These are phyloP conservation scores for Aspergillus sclerotiicarbonarius DNA, from an alignment of 495 filamentous ascomycete genomes.

Conservation along the genomic window DNA sequence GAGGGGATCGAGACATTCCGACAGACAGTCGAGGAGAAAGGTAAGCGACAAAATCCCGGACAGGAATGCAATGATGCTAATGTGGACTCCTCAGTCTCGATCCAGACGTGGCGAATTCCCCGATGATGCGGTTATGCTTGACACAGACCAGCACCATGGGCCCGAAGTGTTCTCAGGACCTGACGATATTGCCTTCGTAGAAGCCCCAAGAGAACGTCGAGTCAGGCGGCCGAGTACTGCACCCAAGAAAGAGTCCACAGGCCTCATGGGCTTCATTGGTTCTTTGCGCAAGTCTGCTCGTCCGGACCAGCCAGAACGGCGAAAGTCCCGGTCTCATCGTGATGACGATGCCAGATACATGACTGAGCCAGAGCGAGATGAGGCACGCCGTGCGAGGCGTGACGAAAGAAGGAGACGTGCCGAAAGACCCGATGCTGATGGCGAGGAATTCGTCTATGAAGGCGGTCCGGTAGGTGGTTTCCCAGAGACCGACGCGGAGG, in stretches of 20 bases:
- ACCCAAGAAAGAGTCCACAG: slow-evolving; percentile 45
- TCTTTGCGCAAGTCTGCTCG: slow-evolving; percentile 40
- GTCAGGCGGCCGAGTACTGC: slow-evolving; percentile 43
- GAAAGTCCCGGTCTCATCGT: slow-evolving; percentile 39
- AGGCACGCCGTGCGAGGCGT: slow-evolving; percentile 38
- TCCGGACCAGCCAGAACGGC: slow-evolving; percentile 38
- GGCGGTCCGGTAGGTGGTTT: slow-evolving; percentile 29
- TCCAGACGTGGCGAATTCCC: slow-evolving; percentile 24
- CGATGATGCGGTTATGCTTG: slow-evolving; percentile 50
- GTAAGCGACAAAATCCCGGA: slow-evolving; percentile 20
- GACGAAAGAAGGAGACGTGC: slow-evolving; percentile 44
- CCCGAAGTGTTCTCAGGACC: slow-evolving; percentile 43
- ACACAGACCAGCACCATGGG: slow-evolving; percentile 37
- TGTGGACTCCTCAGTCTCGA: slow-evolving; percentile 23
- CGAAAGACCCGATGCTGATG: slow-evolving; percentile 41
- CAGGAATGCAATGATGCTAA: background rate
- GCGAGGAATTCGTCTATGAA: slow-evolving; percentile 45
- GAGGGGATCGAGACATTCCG: slow-evolving; percentile 34
- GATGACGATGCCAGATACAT: slow-evolving; percentile 35
- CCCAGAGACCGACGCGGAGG: slow-evolving; percentile 48
- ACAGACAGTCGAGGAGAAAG: slow-evolving; percentile 37
- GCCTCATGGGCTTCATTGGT: slow-evolving; percentile 49
- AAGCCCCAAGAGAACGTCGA: slow-evolving; percentile 61
- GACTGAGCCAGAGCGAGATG: slow-evolving; percentile 44
- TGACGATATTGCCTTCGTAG: slow-evolving; percentile 74